Conservation (phyloP, 169 alveolate species). For the Plasmodium malariae region DNA sequence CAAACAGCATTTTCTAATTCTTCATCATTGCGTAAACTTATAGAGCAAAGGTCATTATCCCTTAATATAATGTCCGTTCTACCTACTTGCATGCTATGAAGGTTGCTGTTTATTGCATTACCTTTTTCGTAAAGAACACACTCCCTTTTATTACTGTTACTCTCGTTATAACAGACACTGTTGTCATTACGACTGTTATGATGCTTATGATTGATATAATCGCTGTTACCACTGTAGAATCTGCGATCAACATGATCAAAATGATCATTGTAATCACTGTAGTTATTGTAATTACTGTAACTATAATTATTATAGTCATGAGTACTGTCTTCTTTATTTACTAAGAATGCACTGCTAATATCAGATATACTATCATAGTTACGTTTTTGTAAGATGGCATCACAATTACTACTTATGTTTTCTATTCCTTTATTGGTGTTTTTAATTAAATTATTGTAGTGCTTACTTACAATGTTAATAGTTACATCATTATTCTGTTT, state of each 20-base stretch:
- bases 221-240: no score
- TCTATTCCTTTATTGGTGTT: slow-evolving; percentile 40
- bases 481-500: slow-evolving; percentile 1
- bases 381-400: slow-evolving; percentile 8
- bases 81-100: neutral
- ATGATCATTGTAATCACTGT: no score
- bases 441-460: slow-evolving; percentile 45
- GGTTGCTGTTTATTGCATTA: neutral
- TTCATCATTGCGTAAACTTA: slow-evolving; percentile 11
- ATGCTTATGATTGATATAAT: slow-evolving; percentile 8
- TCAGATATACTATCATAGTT: slow-evolving; percentile 32
- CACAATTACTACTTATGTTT: slow-evolving; percentile 35
- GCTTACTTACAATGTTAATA: slow-evolving; percentile 49
- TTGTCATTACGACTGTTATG: neutral
- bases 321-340: neutral
- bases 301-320: no score
- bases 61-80: neutral
- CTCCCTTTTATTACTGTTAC: neutral
- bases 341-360: slow-evolving; percentile 22
- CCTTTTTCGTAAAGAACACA: neutral
- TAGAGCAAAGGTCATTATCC: no score
- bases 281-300: neutral
- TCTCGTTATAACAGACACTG: neutral
- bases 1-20: neutral
- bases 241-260: no score